A percentile compares a stretch with the other conserved stretches of the same genome.
Evolutionary conservation across 805 yeast species (phyloP).

Genomic region (Ogataea neopini): DNA sequence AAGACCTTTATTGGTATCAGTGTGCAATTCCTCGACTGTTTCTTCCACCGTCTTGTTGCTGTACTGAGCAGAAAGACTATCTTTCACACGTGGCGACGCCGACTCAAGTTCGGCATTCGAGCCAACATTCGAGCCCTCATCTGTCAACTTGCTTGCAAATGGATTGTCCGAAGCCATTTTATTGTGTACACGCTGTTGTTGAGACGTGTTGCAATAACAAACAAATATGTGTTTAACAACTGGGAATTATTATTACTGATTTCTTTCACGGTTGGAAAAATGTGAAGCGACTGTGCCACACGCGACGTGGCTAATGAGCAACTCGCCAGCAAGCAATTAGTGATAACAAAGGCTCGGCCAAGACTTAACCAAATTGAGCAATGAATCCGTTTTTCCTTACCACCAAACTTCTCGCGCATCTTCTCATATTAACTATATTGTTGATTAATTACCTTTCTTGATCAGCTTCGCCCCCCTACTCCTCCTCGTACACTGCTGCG

Average conservation of each 20-base stretch:
- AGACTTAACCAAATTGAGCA: too few relatives aligned
- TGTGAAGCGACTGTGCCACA: neutral
- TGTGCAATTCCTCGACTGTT: slow-evolving; percentile 58
- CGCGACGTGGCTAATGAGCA: neutral
- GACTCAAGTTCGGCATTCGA: neutral
- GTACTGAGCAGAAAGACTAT: slow-evolving; percentile 52
- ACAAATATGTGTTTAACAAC: neutral
- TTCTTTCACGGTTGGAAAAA: neutral
- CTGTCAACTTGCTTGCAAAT: slow-evolving; percentile 22
- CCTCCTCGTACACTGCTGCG: too few relatives aligned
- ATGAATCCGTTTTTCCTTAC: too few relatives aligned
- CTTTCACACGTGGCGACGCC: slow-evolving; percentile 18
- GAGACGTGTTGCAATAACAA: neutral
- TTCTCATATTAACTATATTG: too few relatives aligned
- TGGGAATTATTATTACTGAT: neutral
- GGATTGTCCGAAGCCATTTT: slow-evolving; percentile 27
- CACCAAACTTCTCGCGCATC: too few relatives aligned
- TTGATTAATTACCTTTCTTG: too few relatives aligned
- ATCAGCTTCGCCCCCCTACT: too few relatives aligned
- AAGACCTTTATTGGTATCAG: slow-evolving; percentile 64
- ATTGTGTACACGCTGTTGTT: neutral
- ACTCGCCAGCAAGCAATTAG: neutral
- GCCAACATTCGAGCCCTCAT: slow-evolving; percentile 9
- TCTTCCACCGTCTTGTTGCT: slow-evolving; percentile 66
- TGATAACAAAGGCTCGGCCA: too few relatives aligned